These are phyloP conservation scores for Inonotus obliquus DNA, from an alignment of 1,284 basidiomycete species.

Conservation along the genomic window DNA sequence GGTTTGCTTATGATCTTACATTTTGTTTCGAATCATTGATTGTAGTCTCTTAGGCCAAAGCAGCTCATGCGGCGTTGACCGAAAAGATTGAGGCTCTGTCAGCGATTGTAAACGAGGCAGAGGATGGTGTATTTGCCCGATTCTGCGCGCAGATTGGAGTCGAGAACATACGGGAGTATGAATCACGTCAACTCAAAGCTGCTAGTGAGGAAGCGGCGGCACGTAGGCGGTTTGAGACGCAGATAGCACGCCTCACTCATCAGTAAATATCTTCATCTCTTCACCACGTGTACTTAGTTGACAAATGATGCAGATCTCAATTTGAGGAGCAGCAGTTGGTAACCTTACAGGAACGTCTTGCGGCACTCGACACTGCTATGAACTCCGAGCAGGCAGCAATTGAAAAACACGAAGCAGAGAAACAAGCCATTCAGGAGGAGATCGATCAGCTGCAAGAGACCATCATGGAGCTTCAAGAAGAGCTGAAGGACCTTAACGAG, in stretches of 20 bases:
- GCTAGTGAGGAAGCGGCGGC: constrained; percentile 87
- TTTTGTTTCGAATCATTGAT: not conserved
- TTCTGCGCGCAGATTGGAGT: constrained; percentile 87
- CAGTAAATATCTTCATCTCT: constrained; percentile 50
- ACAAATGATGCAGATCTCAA: constrained; percentile 48
- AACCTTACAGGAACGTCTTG: constrained; percentile 59
- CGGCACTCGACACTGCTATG: constrained; percentile 50
- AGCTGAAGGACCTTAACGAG: constrained; percentile 59
- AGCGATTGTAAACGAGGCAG: constrained; percentile 67
- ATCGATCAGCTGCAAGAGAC: constrained; percentile 58
- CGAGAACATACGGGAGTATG: constrained; percentile 87
- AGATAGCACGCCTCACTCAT: constrained; percentile 83
- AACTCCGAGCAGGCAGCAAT: constrained; percentile 55
- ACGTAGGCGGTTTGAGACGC: constrained; percentile 78
- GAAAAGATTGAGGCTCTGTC: constrained; percentile 54
- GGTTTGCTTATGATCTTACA: constrained; percentile 32
- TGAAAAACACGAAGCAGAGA: constrained; percentile 51
- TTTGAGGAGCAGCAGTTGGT: constrained; percentile 77
- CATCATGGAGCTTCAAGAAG: constrained; percentile 55
- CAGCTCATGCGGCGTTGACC: constrained; percentile 47
- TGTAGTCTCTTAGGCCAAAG: constrained; percentile 41
- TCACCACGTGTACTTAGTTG: not conserved
- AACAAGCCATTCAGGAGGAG: constrained; percentile 56
- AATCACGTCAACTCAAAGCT: constrained; percentile 85
- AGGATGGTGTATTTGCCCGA: constrained; percentile 72